Conservation (phyloP, 495 filamentous ascomycete genomes). For the Aspergillus baeticus region DNA sequence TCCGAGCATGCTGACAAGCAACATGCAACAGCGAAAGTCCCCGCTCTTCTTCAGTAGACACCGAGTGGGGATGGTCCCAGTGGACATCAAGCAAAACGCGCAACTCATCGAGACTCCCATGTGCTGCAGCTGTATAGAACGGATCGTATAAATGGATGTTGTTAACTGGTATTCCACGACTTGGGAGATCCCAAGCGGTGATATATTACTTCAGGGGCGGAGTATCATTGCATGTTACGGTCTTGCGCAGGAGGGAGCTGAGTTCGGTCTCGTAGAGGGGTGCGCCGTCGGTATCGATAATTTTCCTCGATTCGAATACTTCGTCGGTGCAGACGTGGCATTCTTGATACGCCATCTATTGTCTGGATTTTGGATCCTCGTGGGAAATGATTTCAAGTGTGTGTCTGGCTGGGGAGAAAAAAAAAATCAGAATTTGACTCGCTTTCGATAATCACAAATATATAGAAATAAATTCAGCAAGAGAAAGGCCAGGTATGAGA, state of each 20-base stretch:
- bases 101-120: neutral
- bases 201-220: neutral
- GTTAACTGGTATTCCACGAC: neutral
- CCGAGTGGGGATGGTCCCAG: neutral
- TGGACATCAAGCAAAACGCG: neutral
- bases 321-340: neutral
- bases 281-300: neutral
- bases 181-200: neutral
- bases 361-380: no score
- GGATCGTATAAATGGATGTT: neutral
- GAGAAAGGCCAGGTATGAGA: no score
- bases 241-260: neutral
- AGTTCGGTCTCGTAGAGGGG: neutral
- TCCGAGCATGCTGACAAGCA: neutral
- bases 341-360: neutral
- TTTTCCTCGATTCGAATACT: neutral
- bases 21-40: neutral
- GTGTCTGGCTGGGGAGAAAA: no score
- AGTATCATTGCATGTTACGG: neutral
- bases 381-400: no score
- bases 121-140: neutral
- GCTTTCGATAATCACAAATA: no score
- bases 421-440: no score
- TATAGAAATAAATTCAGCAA: no score
- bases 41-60: neutral